Conservation (phyloP, 352 stramenopile genomes). For the Globisporangium paddicum region DNA sequence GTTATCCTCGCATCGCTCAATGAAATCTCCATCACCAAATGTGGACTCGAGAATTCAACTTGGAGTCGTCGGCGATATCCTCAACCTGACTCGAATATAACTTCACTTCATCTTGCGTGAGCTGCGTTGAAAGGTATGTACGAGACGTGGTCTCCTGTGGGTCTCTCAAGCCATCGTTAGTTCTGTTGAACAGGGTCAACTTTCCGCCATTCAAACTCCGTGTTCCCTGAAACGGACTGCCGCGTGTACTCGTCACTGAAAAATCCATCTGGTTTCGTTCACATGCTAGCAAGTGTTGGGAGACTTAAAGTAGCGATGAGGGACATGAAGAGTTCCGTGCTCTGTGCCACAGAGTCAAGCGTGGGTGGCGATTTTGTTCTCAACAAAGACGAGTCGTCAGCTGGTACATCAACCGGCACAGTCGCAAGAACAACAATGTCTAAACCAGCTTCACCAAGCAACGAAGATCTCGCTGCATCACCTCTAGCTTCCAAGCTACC, state of each 20-base stretch:
- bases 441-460: background rate
- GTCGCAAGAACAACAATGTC: background rate
- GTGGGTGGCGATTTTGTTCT: slow-evolving; percentile 1
- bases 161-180: background rate
- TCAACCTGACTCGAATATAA: slow-evolving; percentile 1
- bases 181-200: background rate
- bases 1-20: slow-evolving; percentile 3
- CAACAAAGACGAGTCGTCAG: background rate
- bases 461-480: too few relatives aligned
- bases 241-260: background rate
- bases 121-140: background rate
- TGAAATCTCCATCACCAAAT: background rate
- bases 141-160: too few relatives aligned
- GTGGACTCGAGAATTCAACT: background rate
- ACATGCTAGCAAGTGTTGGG: background rate
- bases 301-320: slow-evolving; percentile 1
- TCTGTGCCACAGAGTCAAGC: background rate
- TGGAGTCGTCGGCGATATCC: background rate
- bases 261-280: slow-evolving; percentile 2
- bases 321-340: slow-evolving; percentile 5
- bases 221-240: background rate
- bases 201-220: slow-evolving; percentile 2
- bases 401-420: background rate
- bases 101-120: background rate
- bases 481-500: too few relatives aligned